Percentiles rank a stretch among this genome's conserved stretches.
phyloP scores from a whole-genome alignment of 495 filamentous ascomycete genomes.

The Xylaria acuta region DNA sequence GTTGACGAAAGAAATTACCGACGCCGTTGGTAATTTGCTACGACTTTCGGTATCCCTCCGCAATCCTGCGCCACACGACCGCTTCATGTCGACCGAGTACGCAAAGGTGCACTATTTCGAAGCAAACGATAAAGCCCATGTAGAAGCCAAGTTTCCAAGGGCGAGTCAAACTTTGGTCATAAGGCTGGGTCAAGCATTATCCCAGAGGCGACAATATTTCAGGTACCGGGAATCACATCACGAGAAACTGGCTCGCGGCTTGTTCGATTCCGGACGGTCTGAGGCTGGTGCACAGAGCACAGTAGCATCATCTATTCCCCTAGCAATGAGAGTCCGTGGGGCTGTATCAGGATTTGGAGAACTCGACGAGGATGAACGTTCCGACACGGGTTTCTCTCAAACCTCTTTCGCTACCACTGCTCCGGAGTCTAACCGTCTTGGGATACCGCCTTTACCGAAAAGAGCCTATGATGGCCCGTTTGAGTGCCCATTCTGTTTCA shows the following conservation, averaged over 20 bases:
- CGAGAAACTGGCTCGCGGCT: conserved; percentile 38
- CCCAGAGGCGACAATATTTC: conserved; percentile 42
- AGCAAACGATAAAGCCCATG: conserved; percentile 4
- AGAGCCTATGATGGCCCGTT: conserved; percentile 35
- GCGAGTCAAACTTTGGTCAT: conserved; percentile 29
- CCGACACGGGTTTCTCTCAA: conserved; percentile 31
- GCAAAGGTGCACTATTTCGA: conserved; percentile 21
- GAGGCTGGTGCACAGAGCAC: conserved; percentile 16
- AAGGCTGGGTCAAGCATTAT: conserved; percentile 47
- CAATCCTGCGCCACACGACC: conserved; percentile 39
- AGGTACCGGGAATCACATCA: conserved; percentile 48
- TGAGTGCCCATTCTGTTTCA: conserved; percentile 47
- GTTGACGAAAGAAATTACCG: conserved; percentile 27
- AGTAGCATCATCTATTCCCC: conserved; percentile 16
- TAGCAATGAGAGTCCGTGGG: neutral
- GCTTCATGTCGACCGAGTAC: conserved; percentile 28
- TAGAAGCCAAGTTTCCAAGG: conserved; percentile 6
- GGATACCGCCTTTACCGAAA: conserved; percentile 31
- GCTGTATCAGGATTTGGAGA: neutral
- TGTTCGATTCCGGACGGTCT: conserved; percentile 19
- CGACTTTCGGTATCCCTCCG: conserved; percentile 32
- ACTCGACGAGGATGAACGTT: conserved; percentile 33
- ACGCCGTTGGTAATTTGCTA: conserved; percentile 29
- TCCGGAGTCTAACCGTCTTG: conserved; percentile 10
- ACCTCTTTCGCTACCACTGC: conserved; percentile 31